Evolutionary conservation across 768 basidiomycete genomes (phyloP), one percentile per base, ranked within the genome.

Genomic region (Suillus clintonianus): DNA sequence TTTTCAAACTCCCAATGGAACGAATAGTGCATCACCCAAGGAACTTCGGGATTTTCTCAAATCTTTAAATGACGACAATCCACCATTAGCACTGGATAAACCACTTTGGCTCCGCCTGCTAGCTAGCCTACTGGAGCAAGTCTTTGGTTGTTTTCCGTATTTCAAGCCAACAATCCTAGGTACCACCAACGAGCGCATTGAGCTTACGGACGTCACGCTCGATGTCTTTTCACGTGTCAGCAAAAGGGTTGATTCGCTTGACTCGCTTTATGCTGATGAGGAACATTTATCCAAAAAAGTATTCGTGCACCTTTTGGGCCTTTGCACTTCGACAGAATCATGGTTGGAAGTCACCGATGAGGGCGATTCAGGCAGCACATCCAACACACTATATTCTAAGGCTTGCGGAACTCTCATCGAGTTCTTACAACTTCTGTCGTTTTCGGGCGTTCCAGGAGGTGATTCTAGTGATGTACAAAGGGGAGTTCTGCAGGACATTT

Each of bases 151-250:
- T 14, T 87, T 91, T 70, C 86, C 87, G n/a, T 75, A 81, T 11
- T 82, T 85, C n/a, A 77, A 77, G 27, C 72, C 77, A 37, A 76
- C 82, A 30, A 73, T 79, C 2, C 90, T 88, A 85, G 77, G 76
- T 47, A 79, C 81, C 13, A 79, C 86, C 67, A 80, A 85, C 67
- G 87, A 89, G 69, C 86, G 85, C 67, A 78, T 86, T 61, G 80
- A 77, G 61, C 77, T 89, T 66, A 82, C 83, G 5, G 83, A 86
- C 47, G 73, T 81, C 14, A 82, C 85, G 6, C 74, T 90, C 51
- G 82, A 86, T 30, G 77, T 89, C 56, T 78, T 90, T 62, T 77
- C 80, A 65, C 79, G 81, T 62, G 80, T 83, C 30, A 81, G 84
- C n/a, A 74, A 71, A 64, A 79, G 80, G 43, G 55, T 17, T 53